Conservation (phyloP, 805 yeast genomes). For the Ogataea pilisensis region DNA sequence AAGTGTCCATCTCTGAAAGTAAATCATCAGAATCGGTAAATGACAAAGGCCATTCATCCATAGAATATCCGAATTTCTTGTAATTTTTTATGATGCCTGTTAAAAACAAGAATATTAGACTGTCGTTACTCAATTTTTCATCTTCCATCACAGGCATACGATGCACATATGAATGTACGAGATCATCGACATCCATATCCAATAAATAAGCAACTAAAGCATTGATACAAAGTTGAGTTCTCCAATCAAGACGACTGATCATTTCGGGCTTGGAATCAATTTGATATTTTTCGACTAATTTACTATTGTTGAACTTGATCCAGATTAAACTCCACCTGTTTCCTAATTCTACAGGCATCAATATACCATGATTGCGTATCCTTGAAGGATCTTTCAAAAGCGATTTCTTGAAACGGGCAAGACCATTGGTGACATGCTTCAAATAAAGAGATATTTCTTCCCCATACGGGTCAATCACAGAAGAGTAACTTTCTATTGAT, state of each 20-base stretch:
- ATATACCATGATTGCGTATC: slow-evolving; percentile 6
- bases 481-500: background rate
- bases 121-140: slow-evolving; percentile 17
- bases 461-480: background rate
- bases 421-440: background rate
- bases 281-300: slow-evolving; percentile 20
- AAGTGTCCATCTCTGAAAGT: too few relatives aligned
- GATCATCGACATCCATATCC: slow-evolving; percentile 11
- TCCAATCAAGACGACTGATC: slow-evolving; percentile 9
- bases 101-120: slow-evolving; percentile 13
- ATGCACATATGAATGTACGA: slow-evolving; percentile 13
- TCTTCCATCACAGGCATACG: slow-evolving; percentile 23
- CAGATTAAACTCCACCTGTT: slow-evolving; percentile 26
- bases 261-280: slow-evolving; percentile 21
- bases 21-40: background rate
- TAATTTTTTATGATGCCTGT: slow-evolving; percentile 19
- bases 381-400: background rate
- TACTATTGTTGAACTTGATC: slow-evolving; percentile 19
- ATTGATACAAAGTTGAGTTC: slow-evolving; percentile 16
- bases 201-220: slow-evolving; percentile 14
- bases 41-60: background rate
- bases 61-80: slow-evolving; percentile 3
- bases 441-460: background rate
- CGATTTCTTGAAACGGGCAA: background rate
- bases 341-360: slow-evolving; percentile 19